Conservation (phyloP, 108 stramenopile genomes). For the Bacterosira constricta region DNA sequence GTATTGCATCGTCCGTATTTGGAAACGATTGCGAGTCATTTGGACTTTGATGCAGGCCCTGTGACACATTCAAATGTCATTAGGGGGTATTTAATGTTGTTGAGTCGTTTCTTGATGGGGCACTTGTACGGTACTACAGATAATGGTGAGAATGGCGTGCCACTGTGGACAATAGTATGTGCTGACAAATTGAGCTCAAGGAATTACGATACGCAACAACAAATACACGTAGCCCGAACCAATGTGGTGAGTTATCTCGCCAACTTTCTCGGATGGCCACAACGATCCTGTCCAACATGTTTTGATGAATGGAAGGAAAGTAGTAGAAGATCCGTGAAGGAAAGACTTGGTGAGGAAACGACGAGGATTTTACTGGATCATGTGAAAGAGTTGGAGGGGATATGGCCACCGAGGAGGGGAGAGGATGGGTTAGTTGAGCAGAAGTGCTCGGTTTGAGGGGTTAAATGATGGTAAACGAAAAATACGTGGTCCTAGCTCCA, state of each 20-base stretch:
- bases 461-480: too few species aligned
- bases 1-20: conserved; percentile 22
- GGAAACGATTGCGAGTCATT: conserved; percentile 19
- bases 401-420: conserved; percentile 25
- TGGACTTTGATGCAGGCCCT: conserved; percentile 7
- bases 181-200: neutral
- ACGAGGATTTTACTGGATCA: conserved; percentile 12
- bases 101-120: conserved; percentile 2
- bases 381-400: conserved; percentile 22
- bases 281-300: conserved; percentile 12
- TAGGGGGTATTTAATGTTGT: conserved; percentile 6
- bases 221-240: neutral
- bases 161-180: conserved; percentile 9
- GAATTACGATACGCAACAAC: neutral
- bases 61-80: conserved; percentile 6
- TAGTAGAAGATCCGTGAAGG: neutral
- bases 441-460: too few species aligned
- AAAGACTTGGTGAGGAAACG: conserved; percentile 8
- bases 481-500: too few species aligned
- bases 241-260: neutral
- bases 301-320: conserved; percentile 28
- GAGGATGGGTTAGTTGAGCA: conserved; percentile 24
- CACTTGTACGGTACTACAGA: conserved; percentile 3
- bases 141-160: neutral
- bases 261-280: conserved; percentile 26